Conservation (phyloP, 352 stramenopile genomes). For the Pilasporangium apinafurcum region DNA sequence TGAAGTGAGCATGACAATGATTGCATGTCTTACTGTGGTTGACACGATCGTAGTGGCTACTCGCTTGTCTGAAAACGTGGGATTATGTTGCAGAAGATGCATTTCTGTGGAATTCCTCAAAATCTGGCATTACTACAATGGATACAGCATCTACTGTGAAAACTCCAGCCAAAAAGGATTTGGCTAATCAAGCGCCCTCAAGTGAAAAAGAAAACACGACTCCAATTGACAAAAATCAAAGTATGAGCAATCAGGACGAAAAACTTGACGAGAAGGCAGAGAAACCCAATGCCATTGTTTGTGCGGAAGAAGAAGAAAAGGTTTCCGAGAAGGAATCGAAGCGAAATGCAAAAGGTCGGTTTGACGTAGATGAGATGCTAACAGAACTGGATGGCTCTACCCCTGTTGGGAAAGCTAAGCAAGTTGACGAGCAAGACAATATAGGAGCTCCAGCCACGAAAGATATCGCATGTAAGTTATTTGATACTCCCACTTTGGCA, state of each 20-base stretch:
- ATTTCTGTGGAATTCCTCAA: slow-evolving; percentile 29
- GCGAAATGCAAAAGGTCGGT: slow-evolving; percentile 13
- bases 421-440: slow-evolving; percentile 5
- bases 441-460: slow-evolving; percentile 15
- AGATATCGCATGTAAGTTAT: slow-evolving; percentile 37
- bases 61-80: slow-evolving; percentile 65
- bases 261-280: slow-evolving; percentile 12
- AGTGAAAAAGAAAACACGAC: background rate
- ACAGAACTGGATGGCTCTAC: slow-evolving; percentile 50
- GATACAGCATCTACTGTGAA: slow-evolving; percentile 4
- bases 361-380: slow-evolving; percentile 51
- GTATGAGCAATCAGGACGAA: slow-evolving; percentile 7
- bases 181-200: background rate
- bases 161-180: slow-evolving; percentile 1
- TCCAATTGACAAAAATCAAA: slow-evolving; percentile 15
- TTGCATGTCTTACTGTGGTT: slow-evolving; percentile 5
- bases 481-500: slow-evolving; percentile 44
- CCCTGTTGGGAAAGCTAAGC: slow-evolving; percentile 19
- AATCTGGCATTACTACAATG: too few relatives aligned
- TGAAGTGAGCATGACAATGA: background rate
- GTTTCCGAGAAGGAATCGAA: slow-evolving; percentile 11
- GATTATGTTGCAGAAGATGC: slow-evolving; percentile 44
- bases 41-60: slow-evolving; percentile 50
- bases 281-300: too few relatives aligned
- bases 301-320: too few relatives aligned